These are phyloP conservation scores for Diutina neorugosa DNA, from an alignment of 1,139 yeast genomes.

Conservation along the genomic window DNA sequence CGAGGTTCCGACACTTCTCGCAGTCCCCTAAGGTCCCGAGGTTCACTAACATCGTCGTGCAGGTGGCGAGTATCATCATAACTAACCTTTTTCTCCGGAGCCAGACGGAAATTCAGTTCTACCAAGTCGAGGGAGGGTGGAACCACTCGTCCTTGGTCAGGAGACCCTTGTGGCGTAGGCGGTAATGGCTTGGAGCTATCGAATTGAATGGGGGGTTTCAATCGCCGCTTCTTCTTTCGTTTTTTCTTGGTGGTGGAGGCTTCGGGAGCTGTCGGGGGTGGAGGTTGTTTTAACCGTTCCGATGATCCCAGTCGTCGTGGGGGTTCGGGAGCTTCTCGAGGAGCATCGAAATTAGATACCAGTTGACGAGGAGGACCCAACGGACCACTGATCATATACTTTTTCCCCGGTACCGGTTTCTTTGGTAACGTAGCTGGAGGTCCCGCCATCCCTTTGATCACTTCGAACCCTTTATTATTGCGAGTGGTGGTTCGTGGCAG, in stretches of 20 bases:
- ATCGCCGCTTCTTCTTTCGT: neutral
- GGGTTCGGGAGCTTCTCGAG: neutral
- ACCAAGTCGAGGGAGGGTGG: neutral
- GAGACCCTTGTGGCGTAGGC: neutral
- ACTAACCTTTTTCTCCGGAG: neutral
- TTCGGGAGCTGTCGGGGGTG: too few species aligned
- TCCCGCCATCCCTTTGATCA: neutral
- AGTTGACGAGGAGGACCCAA: neutral
- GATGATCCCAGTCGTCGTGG: neutral
- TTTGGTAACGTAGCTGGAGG: neutral
- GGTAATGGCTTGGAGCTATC: slow-evolving; percentile 1
- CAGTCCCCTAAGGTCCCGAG: too few species aligned
- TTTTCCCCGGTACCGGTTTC: neutral
- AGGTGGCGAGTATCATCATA: too few species aligned
- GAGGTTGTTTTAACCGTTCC: neutral
- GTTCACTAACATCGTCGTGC: too few species aligned
- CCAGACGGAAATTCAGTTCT: neutral
- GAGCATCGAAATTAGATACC: neutral
- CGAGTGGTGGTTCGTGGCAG: neutral
- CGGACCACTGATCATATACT: neutral
- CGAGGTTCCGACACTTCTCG: neutral
- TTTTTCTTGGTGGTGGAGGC: neutral
- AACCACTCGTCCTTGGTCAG: neutral
- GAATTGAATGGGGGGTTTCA: slow-evolving; percentile 1
- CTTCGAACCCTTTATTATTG: neutral